phyloP scores from a whole-genome alignment of 1,139 yeast genomes.

The Debaryomyces sp. region DNA sequence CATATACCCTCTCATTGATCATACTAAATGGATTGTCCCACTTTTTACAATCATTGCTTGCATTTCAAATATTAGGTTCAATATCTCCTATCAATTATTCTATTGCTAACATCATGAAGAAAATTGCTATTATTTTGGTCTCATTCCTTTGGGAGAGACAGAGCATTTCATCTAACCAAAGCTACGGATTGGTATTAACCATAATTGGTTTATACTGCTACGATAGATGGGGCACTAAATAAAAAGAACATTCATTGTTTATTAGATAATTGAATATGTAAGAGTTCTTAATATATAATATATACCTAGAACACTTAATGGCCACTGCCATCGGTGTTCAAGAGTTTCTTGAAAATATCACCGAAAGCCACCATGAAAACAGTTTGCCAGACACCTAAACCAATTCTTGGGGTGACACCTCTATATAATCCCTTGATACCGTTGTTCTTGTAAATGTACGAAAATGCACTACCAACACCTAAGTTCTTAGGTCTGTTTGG shows the following conservation, averaged over 20 bases:
- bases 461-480: conserved; percentile 76
- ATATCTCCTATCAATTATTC: conserved; percentile 89
- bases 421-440: conserved; percentile 92
- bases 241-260: background rate
- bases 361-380: conserved; percentile 99
- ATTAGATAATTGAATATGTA: conserved; percentile 6
- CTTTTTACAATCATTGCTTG: conserved; percentile 81
- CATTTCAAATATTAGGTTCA: conserved; percentile 85
- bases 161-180: conserved; percentile 53
- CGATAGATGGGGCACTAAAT: conserved; percentile 68
- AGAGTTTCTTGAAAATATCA: conserved; percentile 63
- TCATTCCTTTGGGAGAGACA: conserved; percentile 83
- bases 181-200: conserved; percentile 71
- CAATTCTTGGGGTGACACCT: conserved; percentile 97
- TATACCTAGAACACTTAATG: conserved; percentile 24
- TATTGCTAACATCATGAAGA: conserved; percentile 84
- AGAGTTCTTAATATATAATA: background rate
- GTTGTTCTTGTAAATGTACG: conserved; percentile 77
- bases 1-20: conserved; percentile 37
- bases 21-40: conserved; percentile 75
- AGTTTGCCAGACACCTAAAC: conserved; percentile 97
- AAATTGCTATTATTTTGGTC: conserved; percentile 81
- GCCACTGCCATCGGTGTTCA: conserved; percentile 46
- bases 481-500: conserved; percentile 95
- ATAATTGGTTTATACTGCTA: conserved; percentile 63